These are phyloP conservation scores for Taphrina wiesneri DNA, from an alignment of 1,139 yeast species.

Conservation along the genomic window DNA sequence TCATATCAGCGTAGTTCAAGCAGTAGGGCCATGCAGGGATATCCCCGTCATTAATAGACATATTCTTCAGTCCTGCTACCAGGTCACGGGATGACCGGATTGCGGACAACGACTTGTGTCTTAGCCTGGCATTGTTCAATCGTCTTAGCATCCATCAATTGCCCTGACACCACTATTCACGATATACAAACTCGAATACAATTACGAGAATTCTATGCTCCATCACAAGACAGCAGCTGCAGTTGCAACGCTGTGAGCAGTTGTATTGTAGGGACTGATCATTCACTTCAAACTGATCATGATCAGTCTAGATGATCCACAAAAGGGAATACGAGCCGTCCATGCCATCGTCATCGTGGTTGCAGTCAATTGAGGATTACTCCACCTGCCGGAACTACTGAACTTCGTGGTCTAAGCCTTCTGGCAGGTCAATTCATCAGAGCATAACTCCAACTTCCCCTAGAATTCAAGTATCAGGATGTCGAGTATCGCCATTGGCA, in stretches of 20 bases:
- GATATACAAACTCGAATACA: background rate
- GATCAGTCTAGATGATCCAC: background rate
- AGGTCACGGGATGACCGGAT: background rate
- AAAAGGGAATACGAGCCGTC: background rate
- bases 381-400: background rate
- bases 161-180: background rate
- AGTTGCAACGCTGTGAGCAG: background rate
- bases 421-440: background rate
- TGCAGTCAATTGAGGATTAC: background rate
- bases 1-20: conserved; percentile 13
- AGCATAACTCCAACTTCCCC: background rate
- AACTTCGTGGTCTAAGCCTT: background rate
- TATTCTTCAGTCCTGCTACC: background rate
- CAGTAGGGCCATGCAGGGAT: background rate
- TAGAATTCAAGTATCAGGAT: background rate
- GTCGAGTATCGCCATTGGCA: conserved; percentile 23
- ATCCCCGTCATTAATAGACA: background rate
- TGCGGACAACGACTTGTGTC: background rate
- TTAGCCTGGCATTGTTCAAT: background rate
- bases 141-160: background rate
- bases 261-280: background rate
- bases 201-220: too few species aligned
- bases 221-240: too few species aligned
- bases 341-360: background rate
- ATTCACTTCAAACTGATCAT: background rate